Base-by-base conservation (phyloP, 1,284 basidiomycete species). In the Trichosporon coremiiforme region DNA sequence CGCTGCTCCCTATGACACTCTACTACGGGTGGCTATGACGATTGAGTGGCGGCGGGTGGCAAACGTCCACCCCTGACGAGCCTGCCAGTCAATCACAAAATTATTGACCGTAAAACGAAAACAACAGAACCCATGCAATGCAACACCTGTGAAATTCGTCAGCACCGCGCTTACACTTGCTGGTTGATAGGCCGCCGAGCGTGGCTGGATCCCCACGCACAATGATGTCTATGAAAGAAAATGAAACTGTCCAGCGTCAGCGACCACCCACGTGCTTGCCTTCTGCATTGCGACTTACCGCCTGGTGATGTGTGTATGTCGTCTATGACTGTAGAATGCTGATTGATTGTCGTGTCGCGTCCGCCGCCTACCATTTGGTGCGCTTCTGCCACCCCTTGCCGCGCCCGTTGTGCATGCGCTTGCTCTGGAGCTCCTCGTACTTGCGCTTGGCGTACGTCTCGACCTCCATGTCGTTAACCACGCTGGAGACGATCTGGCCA, bases 391-490 rank as follows among this genome's bases (percentile, higher is more conserved):
- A 87, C 13, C 92, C 85, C 9, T 91, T 93, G 67, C 90, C 90
- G 71, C 88, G 87, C 10, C 93, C 93, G 78, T 86, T 89, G 60
- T 89, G 89, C 68, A 89, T 90, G 75, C 90, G 87, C 70, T 88
- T 87, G 33, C 82, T 80, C 83, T 95, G 92, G 70, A 97, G 83
- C 74, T 96, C 93, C 71, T 88, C 88, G 82, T 95, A 98, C 85
- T 98, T 98, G 85, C 90, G 90, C 86, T 98, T 98, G 50, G 95
- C 92, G 80, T 97, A 98, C 68, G 89, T 87, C 76, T 89, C 90
- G 20, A 93, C 89, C 80, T 92, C 90, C 1, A 91, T 89, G 84
- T 98, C 95, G 73, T 91, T 90, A 65, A 98, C 89, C 20, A 98
- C 85, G 78, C 94, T 92, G 73, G 95, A 92, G 25, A 99, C 92